A percentile compares a stretch with the other conserved stretches of the same genome.
phyloP scores from a whole-genome alignment of 768 basidiomycete species.

The Dendrothele bispora region DNA sequence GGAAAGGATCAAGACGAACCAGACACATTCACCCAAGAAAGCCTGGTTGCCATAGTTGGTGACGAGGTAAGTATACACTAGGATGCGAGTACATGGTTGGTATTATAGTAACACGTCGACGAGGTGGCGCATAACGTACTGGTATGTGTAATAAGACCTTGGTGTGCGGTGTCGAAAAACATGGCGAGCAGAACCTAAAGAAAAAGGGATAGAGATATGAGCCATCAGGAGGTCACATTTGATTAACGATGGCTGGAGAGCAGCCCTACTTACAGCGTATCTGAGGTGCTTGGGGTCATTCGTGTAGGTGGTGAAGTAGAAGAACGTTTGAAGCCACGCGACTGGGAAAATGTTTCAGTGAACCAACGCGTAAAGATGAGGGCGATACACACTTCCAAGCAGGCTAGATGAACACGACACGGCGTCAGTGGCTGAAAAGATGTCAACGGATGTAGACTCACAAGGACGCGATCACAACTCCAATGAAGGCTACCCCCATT shows the following conservation, averaged over 20 bases:
- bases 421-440: too few relatives aligned
- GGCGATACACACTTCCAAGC: too few relatives aligned
- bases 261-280: constrained; percentile 35
- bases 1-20: too few relatives aligned
- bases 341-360: too few relatives aligned
- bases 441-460: too few relatives aligned
- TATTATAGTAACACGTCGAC: background rate
- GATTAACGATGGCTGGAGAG: background rate
- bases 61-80: constrained; percentile 50
- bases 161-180: constrained; percentile 52
- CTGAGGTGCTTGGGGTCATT: constrained; percentile 50
- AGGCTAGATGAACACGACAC: too few relatives aligned
- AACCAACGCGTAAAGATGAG: too few relatives aligned
- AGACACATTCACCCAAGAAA: constrained; percentile 34
- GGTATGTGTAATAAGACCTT: constrained; percentile 52
- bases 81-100: background rate
- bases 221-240: background rate
- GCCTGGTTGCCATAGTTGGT: constrained; percentile 34
- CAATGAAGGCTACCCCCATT: too few relatives aligned
- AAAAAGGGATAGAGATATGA: background rate
- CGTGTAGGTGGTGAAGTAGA: constrained; percentile 54
- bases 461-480: too few relatives aligned
- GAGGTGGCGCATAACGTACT: constrained; percentile 25
- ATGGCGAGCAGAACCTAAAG: constrained; percentile 49
- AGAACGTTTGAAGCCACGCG: too few relatives aligned